Evolutionary conservation across 768 basidiomycete species (phyloP).

Genomic region (Termitomyces sp.): DNA sequence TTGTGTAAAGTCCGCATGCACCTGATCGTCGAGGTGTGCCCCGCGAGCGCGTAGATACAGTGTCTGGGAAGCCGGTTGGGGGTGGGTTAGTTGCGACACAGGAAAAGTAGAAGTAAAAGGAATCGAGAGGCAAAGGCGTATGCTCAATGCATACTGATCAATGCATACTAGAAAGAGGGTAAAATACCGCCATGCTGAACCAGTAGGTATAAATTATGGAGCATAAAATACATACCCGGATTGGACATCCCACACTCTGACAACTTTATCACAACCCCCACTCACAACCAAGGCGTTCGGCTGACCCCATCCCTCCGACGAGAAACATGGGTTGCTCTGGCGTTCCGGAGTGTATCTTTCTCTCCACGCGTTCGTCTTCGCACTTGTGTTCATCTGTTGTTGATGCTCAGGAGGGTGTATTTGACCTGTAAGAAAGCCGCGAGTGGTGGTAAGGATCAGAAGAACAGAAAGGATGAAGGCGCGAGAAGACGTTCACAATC

Average conservation of each 20-base stretch:
- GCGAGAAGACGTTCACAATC: background rate
- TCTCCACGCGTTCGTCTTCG: background rate
- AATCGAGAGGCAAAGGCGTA: too few species aligned
- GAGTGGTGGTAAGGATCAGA: background rate
- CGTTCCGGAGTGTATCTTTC: conserved; percentile 20
- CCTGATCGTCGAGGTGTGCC: conserved; percentile 88
- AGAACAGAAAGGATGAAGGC: background rate
- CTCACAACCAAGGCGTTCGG: conserved; percentile 78
- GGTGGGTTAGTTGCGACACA: background rate
- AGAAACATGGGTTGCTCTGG: conserved; percentile 50
- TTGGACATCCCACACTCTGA: conserved; percentile 90
- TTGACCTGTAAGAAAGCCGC: background rate
- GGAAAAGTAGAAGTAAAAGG: too few species aligned
- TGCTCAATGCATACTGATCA: too few species aligned
- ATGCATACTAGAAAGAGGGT: too few species aligned
- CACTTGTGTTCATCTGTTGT: background rate
- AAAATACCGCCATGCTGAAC: too few species aligned
- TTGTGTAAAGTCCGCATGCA: conserved; percentile 86
- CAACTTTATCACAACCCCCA: conserved; percentile 86
- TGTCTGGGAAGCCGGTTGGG: conserved; percentile 25
- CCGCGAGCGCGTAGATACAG: conserved; percentile 74
- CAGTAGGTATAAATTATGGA: too few species aligned
- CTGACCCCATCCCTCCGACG: conserved; percentile 88
- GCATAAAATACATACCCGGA: conserved; percentile 55
- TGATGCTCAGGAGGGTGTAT: too few species aligned